phyloP scores from a whole-genome alignment of 148 eudicot species.

The Cornus controversa region DNA sequence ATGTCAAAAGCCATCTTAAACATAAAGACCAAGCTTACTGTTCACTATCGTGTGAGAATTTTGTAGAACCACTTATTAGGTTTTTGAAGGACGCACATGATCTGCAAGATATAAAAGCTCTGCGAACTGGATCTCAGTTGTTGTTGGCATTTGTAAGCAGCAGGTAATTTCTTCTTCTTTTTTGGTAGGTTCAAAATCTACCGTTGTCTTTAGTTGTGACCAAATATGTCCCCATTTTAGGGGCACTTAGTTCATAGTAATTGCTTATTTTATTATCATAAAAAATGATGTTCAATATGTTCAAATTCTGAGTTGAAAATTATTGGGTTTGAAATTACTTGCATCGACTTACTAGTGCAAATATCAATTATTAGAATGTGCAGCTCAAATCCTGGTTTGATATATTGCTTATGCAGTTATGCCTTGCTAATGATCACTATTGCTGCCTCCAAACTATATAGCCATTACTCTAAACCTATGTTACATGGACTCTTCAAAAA shows the following conservation, averaged over 20 bases:
- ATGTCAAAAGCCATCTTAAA: slow-evolving; percentile 37
- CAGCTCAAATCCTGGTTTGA: not conserved
- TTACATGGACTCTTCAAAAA: no score
- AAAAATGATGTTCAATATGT: not conserved
- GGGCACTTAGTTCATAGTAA: not conserved
- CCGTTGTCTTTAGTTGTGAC: not conserved
- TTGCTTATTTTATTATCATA: not conserved
- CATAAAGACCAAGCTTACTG: slow-evolving; percentile 35
- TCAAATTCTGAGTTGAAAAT: not conserved
- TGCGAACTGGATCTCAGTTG: slow-evolving; percentile 48
- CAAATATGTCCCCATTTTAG: not conserved
- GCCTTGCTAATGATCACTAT: not conserved
- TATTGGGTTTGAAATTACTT: not conserved
- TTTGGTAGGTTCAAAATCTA: not conserved
- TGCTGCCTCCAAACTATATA: not conserved
- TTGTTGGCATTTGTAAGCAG: slow-evolving; percentile 43
- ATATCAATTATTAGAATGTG: not conserved
- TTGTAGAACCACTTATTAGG: slow-evolving; percentile 46
- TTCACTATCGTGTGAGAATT: slow-evolving; percentile 41
- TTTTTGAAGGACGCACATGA: slow-evolving; percentile 58
- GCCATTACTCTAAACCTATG: no score
- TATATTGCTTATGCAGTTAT: not conserved
- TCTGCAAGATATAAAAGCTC: slow-evolving; percentile 47
- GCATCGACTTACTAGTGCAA: not conserved
- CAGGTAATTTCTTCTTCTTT: slow-evolving; percentile 43